Conservation (phyloP, 495 filamentous ascomycete species). For the Massariosphaeria phaeospora region DNA sequence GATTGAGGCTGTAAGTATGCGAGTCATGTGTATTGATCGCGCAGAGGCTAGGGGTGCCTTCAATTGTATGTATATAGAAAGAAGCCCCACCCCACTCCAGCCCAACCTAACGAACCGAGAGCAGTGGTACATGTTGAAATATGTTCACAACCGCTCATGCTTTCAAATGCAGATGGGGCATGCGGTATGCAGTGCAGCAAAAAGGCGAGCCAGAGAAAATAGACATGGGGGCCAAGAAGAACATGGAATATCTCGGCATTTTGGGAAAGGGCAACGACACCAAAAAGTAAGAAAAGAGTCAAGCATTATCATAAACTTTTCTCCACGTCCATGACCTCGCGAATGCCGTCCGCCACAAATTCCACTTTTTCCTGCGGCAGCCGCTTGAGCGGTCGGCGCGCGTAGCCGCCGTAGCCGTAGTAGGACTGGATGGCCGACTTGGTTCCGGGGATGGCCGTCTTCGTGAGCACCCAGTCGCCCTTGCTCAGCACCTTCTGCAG, state of each 20-base stretch:
- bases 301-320: constrained; percentile 36
- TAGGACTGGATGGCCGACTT: constrained; percentile 79
- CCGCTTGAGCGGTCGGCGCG: constrained; percentile 66
- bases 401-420: constrained; percentile 79
- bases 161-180: too few species aligned
- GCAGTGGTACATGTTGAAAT: too few species aligned
- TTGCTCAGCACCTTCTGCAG: constrained; percentile 66
- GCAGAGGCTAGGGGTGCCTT: too few species aligned
- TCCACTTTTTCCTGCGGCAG: constrained; percentile 52
- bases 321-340: constrained; percentile 66
- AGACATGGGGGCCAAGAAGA: neutral
- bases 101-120: too few species aligned
- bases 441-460: constrained; percentile 78
- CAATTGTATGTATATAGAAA: too few species aligned
- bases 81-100: too few species aligned
- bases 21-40: too few species aligned
- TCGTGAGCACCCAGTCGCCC: constrained; percentile 83
- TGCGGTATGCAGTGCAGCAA: too few species aligned
- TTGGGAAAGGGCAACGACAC: neutral
- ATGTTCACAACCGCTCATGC: too few species aligned
- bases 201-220: neutral
- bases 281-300: neutral
- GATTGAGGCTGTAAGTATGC: too few species aligned
- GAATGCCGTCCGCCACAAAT: constrained; percentile 57
- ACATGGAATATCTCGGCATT: neutral